Base-by-base conservation (phyloP, 306 rosid genomes). In the Chamaecrista fasciculata region DNA sequence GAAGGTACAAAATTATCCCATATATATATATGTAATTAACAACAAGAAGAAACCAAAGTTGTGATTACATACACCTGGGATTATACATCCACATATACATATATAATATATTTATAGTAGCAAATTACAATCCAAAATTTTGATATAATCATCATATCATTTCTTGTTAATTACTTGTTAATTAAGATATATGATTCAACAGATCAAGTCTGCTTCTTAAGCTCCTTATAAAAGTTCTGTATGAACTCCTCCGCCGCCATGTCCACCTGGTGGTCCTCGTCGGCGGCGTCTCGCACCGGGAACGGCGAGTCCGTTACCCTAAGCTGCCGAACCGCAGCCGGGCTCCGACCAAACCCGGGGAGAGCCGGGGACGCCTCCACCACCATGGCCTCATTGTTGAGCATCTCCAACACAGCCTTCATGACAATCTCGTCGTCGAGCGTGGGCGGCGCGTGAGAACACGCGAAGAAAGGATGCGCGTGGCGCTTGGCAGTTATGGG, bases 241-340 rank as follows among this genome's bases (percentile, higher is more conserved):
- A 94, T 94, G 67, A 94, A 94, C 66, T 78, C 95, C 76, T 89
- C 99, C 0, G 99, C 99, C 1, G 87, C 95, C 70, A 85, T 72
- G 61, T 94, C 97, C 9, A 94, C 91, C 9, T 48, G 86, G 51
- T 70, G 40, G 42, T 87, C 91, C 9, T 36, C 66, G 9, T 60
- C 86, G 0, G 73, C 86, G 14, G 37, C 66, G 6, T 82, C 86
- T 25, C 83, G 67, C 51, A 94, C 28, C 1, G 97, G 96, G n/a
- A 90, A 94, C 8, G 99, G 99, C 0, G 99, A 94, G 82, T 94
- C 99, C 0, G 99, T 91, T 5, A 94, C 88, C 79, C 97, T 85
- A 68, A 91, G 76, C 72, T 85, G 96, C 58, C 92, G 75, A 50
- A 82, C 96, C 81, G 69, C 60, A 79, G 69, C 60, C 2, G 96